Evolutionary conservation across 306 rosid species (phyloP), one percentile per base, ranked within the genome.

Genomic region (Acacia confusa): DNA sequence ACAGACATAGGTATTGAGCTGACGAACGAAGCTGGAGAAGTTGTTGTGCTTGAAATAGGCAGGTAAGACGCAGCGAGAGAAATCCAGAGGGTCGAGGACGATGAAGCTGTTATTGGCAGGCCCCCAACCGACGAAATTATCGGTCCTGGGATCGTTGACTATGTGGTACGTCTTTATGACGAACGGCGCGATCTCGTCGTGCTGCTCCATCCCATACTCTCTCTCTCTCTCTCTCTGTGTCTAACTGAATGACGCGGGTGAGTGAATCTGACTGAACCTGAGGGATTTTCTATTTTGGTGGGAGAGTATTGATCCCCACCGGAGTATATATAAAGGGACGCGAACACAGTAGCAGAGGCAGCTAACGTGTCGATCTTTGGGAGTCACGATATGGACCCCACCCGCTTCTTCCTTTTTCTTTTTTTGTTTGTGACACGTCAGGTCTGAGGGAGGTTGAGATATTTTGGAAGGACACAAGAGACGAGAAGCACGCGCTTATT

Each of bases 21-120:
- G 98, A 12, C 98, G 95, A 74, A 94, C 95, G 74, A 95, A 93
- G 86, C 97, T 93, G 72, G 97, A 93, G 86, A 95, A 95, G 45
- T 95, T 95, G 89, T 93, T 95, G 85, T 95, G 99, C 80, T 95
- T 95, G 97, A 95, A 95, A 76, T 86, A 93, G 7, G 86, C 89
- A 38, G 99, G 98, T 8, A 95, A 84, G 24, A 95, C 88, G 12
- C 82, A 60, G 80, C 88, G 92, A 0, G 97, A 92, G 84, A 93
- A 92, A 19, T 90, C 91, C 24, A 89, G 65, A 0, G 99, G 96
- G 65, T 95, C 97, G 80, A 85, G 34, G 79, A 95, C 97, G 88
- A 92, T 78, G 99, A 95, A 95, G 79, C 97, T 95, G 87, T 95
- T 95, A 80, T 86, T 87, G 16, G 86, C 83, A 74, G 87, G 84